Conservation (phyloP, 2,329 filamentous ascomycete species). For the Xylariaceae sp. region DNA sequence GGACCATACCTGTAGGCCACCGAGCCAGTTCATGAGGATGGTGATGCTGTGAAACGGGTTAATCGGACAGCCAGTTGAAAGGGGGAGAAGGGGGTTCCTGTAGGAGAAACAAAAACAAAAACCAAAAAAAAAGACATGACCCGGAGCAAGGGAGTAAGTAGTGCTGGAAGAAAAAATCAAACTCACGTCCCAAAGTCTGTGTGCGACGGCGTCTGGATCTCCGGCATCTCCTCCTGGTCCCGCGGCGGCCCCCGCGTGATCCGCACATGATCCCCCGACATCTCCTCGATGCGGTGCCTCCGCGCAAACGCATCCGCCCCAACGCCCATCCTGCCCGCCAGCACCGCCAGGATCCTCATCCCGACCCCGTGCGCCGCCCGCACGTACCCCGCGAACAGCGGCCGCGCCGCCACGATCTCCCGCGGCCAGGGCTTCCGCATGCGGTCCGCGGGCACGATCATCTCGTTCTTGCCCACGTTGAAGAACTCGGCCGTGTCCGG, state of each 20-base stretch:
- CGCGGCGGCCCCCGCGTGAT: constrained; percentile 27
- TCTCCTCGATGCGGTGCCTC: constrained; percentile 25
- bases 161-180: neutral
- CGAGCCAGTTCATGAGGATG: constrained; percentile 35
- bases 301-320: constrained; percentile 18
- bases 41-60: constrained; percentile 33
- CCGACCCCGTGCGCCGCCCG: constrained; percentile 24
- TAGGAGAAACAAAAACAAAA: no score
- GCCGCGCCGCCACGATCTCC: constrained; percentile 15
- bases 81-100: no score
- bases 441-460: constrained; percentile 17
- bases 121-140: no score
- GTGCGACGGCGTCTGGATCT: constrained; percentile 29
- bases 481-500: constrained; percentile 31
- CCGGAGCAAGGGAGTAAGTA: neutral
- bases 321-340: constrained; percentile 25
- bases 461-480: constrained; percentile 30
- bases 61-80: no score
- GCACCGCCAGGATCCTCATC: constrained; percentile 22
- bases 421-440: constrained; percentile 25
- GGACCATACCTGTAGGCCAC: constrained; percentile 33
- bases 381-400: constrained; percentile 24
- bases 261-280: constrained; percentile 28
- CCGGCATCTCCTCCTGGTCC: constrained; percentile 25
- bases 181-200: constrained; percentile 34